Conservation (phyloP, 2,329 filamentous ascomycete species). For the Coniochaeta sp. region DNA sequence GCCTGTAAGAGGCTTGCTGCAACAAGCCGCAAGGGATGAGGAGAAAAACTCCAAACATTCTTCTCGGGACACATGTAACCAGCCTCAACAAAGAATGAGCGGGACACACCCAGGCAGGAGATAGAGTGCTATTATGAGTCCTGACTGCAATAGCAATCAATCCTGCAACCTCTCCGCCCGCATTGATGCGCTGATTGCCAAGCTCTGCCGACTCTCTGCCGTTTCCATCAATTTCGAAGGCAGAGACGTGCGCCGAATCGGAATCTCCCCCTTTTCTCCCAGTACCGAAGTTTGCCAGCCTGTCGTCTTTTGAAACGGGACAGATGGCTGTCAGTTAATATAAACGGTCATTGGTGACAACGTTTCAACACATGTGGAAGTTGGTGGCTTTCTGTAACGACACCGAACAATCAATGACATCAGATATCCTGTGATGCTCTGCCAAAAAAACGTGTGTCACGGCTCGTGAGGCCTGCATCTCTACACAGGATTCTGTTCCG, state of each 20-base stretch:
- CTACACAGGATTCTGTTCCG: too few species aligned
- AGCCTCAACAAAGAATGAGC: background rate
- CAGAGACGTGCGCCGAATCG: background rate
- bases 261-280: background rate
- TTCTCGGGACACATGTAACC: background rate
- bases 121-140: background rate
- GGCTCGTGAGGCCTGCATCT: too few species aligned
- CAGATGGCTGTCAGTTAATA: too few species aligned
- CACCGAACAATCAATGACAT: too few species aligned
- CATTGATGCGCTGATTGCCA: constrained; percentile 1
- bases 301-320: too few species aligned
- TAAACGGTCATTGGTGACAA: too few species aligned
- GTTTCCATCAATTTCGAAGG: background rate
- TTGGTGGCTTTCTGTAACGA: too few species aligned
- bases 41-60: background rate
- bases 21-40: background rate
- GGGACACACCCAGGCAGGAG: background rate
- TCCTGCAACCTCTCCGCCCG: background rate
- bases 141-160: background rate
- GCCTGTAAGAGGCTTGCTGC: too few species aligned
- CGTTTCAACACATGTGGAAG: too few species aligned
- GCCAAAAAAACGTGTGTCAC: too few species aligned
- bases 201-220: background rate
- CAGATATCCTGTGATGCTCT: too few species aligned
- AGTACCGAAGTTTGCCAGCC: background rate